Evolutionary conservation across 192 early-diverging fungal genomes (phyloP).

Genomic region (Coemansia javaensis): DNA sequence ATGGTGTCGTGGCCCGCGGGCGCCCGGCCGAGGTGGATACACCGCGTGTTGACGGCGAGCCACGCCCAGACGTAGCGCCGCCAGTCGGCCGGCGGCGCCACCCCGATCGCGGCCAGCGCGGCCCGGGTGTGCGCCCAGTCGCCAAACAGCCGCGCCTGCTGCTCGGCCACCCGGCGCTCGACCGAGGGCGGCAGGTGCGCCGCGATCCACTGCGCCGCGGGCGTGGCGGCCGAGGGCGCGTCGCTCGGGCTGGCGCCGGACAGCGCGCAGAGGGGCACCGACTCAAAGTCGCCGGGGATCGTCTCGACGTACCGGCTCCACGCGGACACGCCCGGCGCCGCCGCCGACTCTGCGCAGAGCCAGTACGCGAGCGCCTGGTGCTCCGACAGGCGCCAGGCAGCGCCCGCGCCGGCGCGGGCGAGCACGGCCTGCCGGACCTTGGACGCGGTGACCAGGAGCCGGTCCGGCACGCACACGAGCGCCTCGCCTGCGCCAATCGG

Average conservation of each 20-base stretch:
- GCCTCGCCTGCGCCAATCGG: slow-evolving; percentile 26
- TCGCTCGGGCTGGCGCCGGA: slow-evolving; percentile 12
- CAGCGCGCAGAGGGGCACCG: slow-evolving; percentile 31
- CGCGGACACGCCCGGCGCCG: not conserved
- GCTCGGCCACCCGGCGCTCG: slow-evolving; percentile 11
- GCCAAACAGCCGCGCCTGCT: slow-evolving; percentile 15
- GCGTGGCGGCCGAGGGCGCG: not conserved
- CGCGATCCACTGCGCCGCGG: slow-evolving; percentile 11
- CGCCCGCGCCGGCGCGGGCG: too few relatives aligned
- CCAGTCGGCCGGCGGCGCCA: slow-evolving; percentile 6
- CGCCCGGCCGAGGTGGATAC: slow-evolving; percentile 34
- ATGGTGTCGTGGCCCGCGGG: slow-evolving; percentile 48
- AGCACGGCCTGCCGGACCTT: slow-evolving; percentile 7
- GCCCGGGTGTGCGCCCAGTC: slow-evolving; percentile 20
- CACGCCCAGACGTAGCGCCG: slow-evolving; percentile 43
- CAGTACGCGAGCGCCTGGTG: slow-evolving; percentile 39
- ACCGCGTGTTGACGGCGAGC: slow-evolving; percentile 41
- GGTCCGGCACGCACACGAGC: slow-evolving; percentile 33
- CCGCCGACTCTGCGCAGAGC: slow-evolving; percentile 16
- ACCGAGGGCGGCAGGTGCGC: slow-evolving; percentile 18
- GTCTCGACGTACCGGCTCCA: slow-evolving; percentile 27
- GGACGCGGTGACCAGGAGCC: slow-evolving; percentile 36
- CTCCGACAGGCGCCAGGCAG: slow-evolving; percentile 14
- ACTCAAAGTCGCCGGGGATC: slow-evolving; percentile 28
- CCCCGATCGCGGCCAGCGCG: not conserved